Conservation (phyloP, 1,139 yeast genomes). For the Saccharomyces hybrid region DNA sequence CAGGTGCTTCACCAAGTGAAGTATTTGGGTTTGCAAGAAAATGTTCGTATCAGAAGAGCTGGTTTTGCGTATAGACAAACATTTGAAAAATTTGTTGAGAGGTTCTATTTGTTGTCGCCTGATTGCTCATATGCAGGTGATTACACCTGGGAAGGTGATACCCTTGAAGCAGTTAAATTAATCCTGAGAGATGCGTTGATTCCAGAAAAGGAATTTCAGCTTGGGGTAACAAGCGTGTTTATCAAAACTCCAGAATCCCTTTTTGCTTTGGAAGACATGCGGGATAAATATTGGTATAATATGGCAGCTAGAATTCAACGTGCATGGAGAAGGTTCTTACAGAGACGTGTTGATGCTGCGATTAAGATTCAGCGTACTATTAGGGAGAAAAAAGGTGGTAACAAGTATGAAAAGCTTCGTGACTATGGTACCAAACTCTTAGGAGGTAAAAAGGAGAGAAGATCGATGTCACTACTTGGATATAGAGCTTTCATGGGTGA, state of each 20-base stretch:
- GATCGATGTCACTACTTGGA: constrained; percentile 81
- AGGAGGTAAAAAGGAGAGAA: constrained; percentile 78
- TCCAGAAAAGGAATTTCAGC: constrained; percentile 75
- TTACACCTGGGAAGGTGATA: constrained; percentile 89
- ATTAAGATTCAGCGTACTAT: constrained; percentile 76
- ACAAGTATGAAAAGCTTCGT: constrained; percentile 72
- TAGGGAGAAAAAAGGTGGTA: constrained; percentile 74
- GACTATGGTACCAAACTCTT: constrained; percentile 71
- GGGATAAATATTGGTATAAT: constrained; percentile 96
- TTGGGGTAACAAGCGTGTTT: constrained; percentile 92
- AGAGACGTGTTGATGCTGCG: constrained; percentile 83
- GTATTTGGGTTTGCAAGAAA: constrained; percentile 92
- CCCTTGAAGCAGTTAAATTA: constrained; percentile 69
- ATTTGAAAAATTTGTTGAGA: constrained; percentile 90
- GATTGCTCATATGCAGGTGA: constrained; percentile 98
- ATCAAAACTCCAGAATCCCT: constrained; percentile 96
- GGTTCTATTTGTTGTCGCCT: constrained; percentile 82
- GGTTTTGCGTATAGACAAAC: constrained; percentile 98
- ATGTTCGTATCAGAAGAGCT: constrained; percentile 95
- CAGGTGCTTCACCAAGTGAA: constrained; percentile 95
- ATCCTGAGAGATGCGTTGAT: constrained; percentile 76
- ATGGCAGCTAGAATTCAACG: constrained; percentile 98
- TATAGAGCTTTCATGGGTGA: constrained; percentile 93
- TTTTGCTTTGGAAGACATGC: constrained; percentile 91
- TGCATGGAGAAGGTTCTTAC: constrained; percentile 85